Evolutionary conservation across 192 early-diverging fungal genomes (phyloP).

Genomic region (Coemansia sp.): DNA sequence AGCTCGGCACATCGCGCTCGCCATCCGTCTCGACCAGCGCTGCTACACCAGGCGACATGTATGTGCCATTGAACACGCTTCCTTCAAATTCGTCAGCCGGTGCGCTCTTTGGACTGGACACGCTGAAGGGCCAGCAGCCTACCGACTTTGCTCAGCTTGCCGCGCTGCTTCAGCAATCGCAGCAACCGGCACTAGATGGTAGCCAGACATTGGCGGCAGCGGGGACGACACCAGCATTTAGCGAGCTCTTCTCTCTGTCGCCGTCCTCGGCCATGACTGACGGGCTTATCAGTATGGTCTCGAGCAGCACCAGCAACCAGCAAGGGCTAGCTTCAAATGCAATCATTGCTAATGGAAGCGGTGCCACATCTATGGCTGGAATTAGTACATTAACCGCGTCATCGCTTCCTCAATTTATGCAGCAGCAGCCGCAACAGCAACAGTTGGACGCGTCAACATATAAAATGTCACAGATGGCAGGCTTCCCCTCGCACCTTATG

Average conservation of each 20-base stretch:
- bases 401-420: constrained; percentile 2
- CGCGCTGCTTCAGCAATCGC: constrained; percentile 28
- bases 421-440: constrained; percentile 2
- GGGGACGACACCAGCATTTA: constrained; percentile 41
- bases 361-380: neutral
- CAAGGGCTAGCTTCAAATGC: neutral
- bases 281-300: constrained; percentile 29
- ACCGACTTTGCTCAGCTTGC: constrained; percentile 26
- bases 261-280: constrained; percentile 17
- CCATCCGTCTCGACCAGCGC: constrained; percentile 8
- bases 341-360: neutral
- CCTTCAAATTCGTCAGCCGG: neutral
- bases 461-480: neutral
- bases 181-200: constrained; percentile 1
- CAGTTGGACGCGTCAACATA: constrained; percentile 9
- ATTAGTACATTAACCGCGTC: neutral
- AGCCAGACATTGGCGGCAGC: constrained; percentile 18
- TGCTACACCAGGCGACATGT: constrained; percentile 42
- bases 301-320: constrained; percentile 1
- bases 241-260: constrained; percentile 41
- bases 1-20: constrained; percentile 9
- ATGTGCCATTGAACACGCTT: constrained; percentile 31
- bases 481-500: constrained; percentile 42
- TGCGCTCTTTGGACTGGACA: constrained; percentile 25
- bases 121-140: constrained; percentile 25